Base-by-base conservation (phyloP, 1,284 basidiomycete species). In the Ceratobasidium sp. region DNA sequence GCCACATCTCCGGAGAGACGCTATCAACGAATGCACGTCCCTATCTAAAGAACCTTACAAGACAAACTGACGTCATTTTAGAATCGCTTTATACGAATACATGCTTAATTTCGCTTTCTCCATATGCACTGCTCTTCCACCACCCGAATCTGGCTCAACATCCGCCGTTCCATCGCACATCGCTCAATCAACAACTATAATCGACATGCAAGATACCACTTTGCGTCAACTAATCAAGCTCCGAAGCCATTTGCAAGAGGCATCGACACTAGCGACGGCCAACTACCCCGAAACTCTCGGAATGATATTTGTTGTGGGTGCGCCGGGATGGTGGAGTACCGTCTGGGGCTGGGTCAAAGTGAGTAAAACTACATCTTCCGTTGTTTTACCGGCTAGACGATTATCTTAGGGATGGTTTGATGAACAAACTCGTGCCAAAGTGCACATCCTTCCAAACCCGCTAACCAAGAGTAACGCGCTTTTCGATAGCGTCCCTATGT, bases 261-360 rank as follows among this genome's bases (percentile, higher is more conserved):
- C 93, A 0, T 91, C 91, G 23, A 87, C 86, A 17, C 87, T 95
- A 66, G 92, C 92, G 0, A 93, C 92, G 0, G 92, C 92, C 23
- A 91, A 94, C 81, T 94, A 94, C 82, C 93, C 94, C 1, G 93
- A 95, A 83, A 84, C 83, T 0, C 80, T 83, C 40, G 82, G 82
- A 33, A 77, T 67, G 46, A 81, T 82, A 79, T 91, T 87, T 28
- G 85, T 95, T 74, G 90, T 95, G 59, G 94, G 94, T 79, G 90
- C 92, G 0, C 94, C 94, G 0, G 86, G 89, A 0, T 95, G 93
- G 85, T 94, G 94, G 82, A 89, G 91, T 0, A 93, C 91, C 0
- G 86, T 93, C 26, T 94, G 93, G 93, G 88, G 87, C 23, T 94
- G 93, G 93, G 87, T 94, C 81, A 93, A 92, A 86, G 91, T 90